phyloP scores from a whole-genome alignment of 495 filamentous ascomycete genomes.

The Alectoria sarmentosa region DNA sequence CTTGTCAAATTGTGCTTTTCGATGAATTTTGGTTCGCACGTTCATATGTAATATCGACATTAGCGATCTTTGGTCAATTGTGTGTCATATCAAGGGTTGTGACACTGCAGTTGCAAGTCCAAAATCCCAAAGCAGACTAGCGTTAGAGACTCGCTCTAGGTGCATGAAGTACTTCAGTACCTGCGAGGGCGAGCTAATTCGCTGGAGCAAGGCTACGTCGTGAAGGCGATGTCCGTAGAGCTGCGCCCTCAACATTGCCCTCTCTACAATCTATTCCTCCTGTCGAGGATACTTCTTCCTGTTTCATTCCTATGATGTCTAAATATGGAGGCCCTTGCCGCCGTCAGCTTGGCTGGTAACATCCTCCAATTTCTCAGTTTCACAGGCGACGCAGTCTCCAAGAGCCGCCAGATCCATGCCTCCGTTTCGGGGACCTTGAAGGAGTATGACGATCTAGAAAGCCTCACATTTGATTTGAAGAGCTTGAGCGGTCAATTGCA shows the following conservation, averaged over 20 bases:
- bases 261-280: neutral
- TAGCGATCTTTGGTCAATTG: too few species aligned
- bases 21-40: too few species aligned
- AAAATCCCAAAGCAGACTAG: too few species aligned
- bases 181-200: too few species aligned
- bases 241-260: neutral
- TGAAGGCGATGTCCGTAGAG: neutral
- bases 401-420: neutral
- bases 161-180: too few species aligned
- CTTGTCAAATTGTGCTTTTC: too few species aligned
- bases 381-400: neutral
- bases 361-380: constrained; percentile 2
- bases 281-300: neutral
- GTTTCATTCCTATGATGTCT: neutral
- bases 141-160: too few species aligned
- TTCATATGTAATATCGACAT: too few species aligned
- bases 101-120: too few species aligned
- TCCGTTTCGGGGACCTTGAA: neutral
- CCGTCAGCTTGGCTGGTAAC: constrained; percentile 6
- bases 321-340: neutral
- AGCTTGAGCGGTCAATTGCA: neutral
- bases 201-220: neutral
- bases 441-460: neutral
- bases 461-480: neutral
- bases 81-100: too few species aligned